Conservation (phyloP, 495 filamentous ascomycete species). For the Podospora conica region DNA sequence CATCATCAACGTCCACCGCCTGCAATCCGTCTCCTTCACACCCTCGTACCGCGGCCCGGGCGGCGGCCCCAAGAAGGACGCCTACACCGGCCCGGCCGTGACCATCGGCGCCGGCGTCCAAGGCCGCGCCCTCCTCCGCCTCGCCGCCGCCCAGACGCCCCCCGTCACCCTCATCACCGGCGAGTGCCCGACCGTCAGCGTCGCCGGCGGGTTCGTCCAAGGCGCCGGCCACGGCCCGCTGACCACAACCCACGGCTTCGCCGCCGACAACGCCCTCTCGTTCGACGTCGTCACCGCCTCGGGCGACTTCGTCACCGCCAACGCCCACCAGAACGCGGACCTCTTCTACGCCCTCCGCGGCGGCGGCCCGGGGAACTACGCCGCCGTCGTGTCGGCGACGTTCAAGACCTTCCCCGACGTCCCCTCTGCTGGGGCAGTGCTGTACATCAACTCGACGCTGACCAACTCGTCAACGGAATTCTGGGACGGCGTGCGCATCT, state of each 20-base stretch:
- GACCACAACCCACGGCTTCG: slow-evolving; percentile 46
- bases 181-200: slow-evolving; percentile 40
- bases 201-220: slow-evolving; percentile 43
- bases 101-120: slow-evolving; percentile 50
- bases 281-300: slow-evolving; percentile 46
- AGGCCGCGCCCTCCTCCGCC: slow-evolving; percentile 38
- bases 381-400: slow-evolving; percentile 43
- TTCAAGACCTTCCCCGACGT: slow-evolving; percentile 35
- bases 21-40: slow-evolving; percentile 39
- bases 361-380: slow-evolving; percentile 44
- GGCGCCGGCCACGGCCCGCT: slow-evolving; percentile 55
- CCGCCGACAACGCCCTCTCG: slow-evolving; percentile 45
- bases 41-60: slow-evolving; percentile 31
- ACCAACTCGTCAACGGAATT: slow-evolving; percentile 30
- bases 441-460: slow-evolving; percentile 17
- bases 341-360: slow-evolving; percentile 52
- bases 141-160: slow-evolving; percentile 20
- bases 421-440: slow-evolving; percentile 17
- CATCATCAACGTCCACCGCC: slow-evolving; percentile 52
- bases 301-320: slow-evolving; percentile 35
- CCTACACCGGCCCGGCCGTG: slow-evolving; percentile 25
- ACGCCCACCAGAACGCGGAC: slow-evolving; percentile 40
- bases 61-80: background rate
- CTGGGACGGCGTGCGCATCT: slow-evolving; percentile 39
- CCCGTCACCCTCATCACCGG: slow-evolving; percentile 36